These are phyloP conservation scores for Scheffersomyces quercinus DNA, from an alignment of 1,139 yeast genomes.

Conservation along the genomic window DNA sequence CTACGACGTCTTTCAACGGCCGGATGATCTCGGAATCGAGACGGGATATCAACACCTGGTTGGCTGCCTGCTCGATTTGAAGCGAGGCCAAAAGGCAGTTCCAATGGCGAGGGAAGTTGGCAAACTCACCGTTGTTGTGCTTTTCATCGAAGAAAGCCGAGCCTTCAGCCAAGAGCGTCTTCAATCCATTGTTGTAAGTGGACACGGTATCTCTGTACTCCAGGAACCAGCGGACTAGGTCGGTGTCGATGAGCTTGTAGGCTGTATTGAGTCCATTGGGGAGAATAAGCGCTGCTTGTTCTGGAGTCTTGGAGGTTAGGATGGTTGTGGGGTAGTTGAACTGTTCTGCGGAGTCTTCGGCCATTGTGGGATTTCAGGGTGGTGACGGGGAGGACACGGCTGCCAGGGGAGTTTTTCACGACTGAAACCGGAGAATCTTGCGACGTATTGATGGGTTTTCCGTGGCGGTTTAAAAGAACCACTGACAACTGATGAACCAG, in stretches of 20 bases:
- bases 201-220: slow-evolving; percentile 13
- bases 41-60: slow-evolving; percentile 51
- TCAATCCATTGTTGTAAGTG: slow-evolving; percentile 12
- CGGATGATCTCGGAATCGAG: slow-evolving; percentile 58
- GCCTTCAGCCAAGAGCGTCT: slow-evolving; percentile 14
- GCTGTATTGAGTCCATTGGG: slow-evolving; percentile 31
- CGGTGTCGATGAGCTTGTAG: slow-evolving; percentile 13
- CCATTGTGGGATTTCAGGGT: slow-evolving; percentile 9
- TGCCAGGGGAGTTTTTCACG: too few relatives aligned
- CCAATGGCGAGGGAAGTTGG: slow-evolving; percentile 61
- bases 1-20: slow-evolving; percentile 53
- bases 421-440: too few relatives aligned
- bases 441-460: too few relatives aligned
- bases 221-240: slow-evolving; percentile 15
- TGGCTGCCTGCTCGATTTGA: slow-evolving; percentile 52
- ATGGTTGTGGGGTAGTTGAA: slow-evolving; percentile 39
- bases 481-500: too few relatives aligned
- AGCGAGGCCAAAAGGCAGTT: slow-evolving; percentile 53
- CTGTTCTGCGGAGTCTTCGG: slow-evolving; percentile 15
- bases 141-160: slow-evolving; percentile 11
- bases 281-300: slow-evolving; percentile 42
- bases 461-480: too few relatives aligned
- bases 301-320: slow-evolving; percentile 45
- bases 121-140: slow-evolving; percentile 40
- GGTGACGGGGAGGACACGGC: too few relatives aligned